These are phyloP conservation scores for Begonia masoniana DNA, from an alignment of 306 rosid genomes.

Conservation along the genomic window DNA sequence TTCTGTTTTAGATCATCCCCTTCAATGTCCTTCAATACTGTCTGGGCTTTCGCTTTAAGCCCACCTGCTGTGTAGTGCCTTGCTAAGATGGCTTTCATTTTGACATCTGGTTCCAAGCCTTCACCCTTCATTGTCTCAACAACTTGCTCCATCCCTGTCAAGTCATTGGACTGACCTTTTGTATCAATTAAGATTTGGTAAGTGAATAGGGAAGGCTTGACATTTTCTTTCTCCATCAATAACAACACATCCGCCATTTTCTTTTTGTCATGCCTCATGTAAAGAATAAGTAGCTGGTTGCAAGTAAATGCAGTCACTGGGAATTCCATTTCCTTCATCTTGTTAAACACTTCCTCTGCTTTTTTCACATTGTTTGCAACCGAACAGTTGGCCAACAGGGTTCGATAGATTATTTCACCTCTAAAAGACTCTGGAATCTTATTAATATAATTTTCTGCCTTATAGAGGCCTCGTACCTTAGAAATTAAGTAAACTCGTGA, in stretches of 20 bases:
- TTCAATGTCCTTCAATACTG: conserved; percentile 54
- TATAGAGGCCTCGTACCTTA: conserved; percentile 38
- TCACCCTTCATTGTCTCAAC: conserved; percentile 57
- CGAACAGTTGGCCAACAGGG: conserved; percentile 51
- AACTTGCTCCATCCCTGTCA: conserved; percentile 67
- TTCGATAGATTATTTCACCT: conserved; percentile 58
- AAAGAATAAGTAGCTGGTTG: conserved; percentile 67
- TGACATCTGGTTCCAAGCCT: conserved; percentile 41
- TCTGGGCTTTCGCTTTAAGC: conserved; percentile 56
- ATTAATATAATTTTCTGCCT: conserved; percentile 57
- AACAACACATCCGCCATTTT: conserved; percentile 75
- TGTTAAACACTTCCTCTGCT: conserved; percentile 54
- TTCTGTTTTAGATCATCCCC: conserved; percentile 24
- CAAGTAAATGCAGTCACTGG: conserved; percentile 52
- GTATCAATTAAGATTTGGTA: conserved; percentile 44
- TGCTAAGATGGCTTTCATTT: conserved; percentile 23
- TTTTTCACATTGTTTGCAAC: conserved; percentile 30
- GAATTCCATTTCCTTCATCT: conserved; percentile 58
- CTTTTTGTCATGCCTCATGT: conserved; percentile 51
- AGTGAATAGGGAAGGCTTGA: conserved; percentile 52
- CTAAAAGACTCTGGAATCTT: conserved; percentile 56
- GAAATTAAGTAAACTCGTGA: conserved; percentile 66
- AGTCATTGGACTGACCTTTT: conserved; percentile 55
- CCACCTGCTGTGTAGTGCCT: conserved; percentile 52
- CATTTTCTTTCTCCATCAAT: conserved; percentile 68